Evolutionary conservation across 768 basidiomycete species (phyloP), one percentile per base, ranked within the genome.

Genomic region (Mycena albidolilacea): DNA sequence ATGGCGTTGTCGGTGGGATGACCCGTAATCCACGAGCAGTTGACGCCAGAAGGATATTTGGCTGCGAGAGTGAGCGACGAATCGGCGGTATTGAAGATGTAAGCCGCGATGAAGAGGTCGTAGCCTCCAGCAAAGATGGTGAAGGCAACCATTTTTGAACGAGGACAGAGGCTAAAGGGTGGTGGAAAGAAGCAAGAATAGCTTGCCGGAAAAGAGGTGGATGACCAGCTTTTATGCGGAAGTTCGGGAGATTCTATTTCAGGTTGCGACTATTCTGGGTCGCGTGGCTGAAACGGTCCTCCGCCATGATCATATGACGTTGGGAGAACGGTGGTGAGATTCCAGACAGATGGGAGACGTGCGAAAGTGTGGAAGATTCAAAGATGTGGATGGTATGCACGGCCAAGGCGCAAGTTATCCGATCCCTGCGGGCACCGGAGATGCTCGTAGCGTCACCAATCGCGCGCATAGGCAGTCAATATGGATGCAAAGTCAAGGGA

Each of bases 111-210:
- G 75, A 90, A 91, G 70, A 88, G 80, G 58, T 85, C 84, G 77
- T 89, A 92, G 17, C 92, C 92, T 48, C 92, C 92, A 41, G 92
- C 92, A 44, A 93, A 85, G 74, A 94, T 91, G 5, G 85, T 91
- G 77, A 92, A 90, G 67, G 89, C 86, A 75, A 93, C 91, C 92
- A 93, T 93, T 39, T 41, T 46, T 39, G 48, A 9, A 35, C 12
- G 48, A 30, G 52, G 54, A 57, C 10, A 54, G 38, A 57, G 5
- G 39, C 23, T 17, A 48, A 48, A 48, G 46, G 46, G 21, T 3
- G 10, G 15, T 44, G 37, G 59, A 48, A 48, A 8, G 46, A 48
- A 48, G 46, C 46, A 48, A 48, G 46, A 48, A 48, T 48, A 15
- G 46, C 46, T 48, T 19, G 46, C 46, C 46, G 46, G 46, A 17